Evolutionary conservation across 2,329 filamentous ascomycete genomes (phyloP), one percentile per base, ranked within the genome.

Genomic region (Scortechinia acanthostroma): DNA sequence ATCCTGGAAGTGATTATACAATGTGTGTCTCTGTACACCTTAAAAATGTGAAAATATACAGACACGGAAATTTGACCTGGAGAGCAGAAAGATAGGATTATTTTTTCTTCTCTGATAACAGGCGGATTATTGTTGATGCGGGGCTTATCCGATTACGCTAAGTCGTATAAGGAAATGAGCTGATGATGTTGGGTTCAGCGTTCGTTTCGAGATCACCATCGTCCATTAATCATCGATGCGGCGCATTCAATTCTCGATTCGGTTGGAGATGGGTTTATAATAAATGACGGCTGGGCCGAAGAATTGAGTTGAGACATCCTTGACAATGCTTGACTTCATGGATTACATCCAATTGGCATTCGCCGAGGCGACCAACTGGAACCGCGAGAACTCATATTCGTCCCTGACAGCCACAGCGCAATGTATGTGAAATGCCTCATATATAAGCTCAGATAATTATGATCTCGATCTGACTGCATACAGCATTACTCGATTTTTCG

Each of bases 261-360:
- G n/a, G n/a, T n/a, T n/a, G n/a, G n/a, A n/a, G n/a, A n/a, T n/a
- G n/a, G n/a, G n/a, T n/a, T n/a, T n/a, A n/a, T n/a, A n/a, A n/a
- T n/a, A n/a, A n/a, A n/a, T n/a, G n/a, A n/a, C n/a, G n/a, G n/a
- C n/a, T n/a, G n/a, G n/a, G n/a, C n/a, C n/a, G n/a, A n/a, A n/a
- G n/a, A n/a, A n/a, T n/a, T n/a, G n/a, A n/a, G n/a, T n/a, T n/a
- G n/a, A n/a, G n/a, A n/a, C n/a, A n/a, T n/a, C n/a, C n/a, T n/a
- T n/a, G 35, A 40, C 6, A 40, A 86, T 86, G 81, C 71, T 84
- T 58, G 76, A 79, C 54, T 86, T 85, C 64, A 85, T 86, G 81
- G 81, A 85, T 58, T 82, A 83, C 63, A 76, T 86, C 66, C 80
- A 84, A 58, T 70, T 79, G 58, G 77, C 78, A 54, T 86, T 85